Percentiles rank a stretch among this genome's conserved stretches.
phyloP scores from a whole-genome alignment of 441 rosid species.

The Populus tomentosa region DNA sequence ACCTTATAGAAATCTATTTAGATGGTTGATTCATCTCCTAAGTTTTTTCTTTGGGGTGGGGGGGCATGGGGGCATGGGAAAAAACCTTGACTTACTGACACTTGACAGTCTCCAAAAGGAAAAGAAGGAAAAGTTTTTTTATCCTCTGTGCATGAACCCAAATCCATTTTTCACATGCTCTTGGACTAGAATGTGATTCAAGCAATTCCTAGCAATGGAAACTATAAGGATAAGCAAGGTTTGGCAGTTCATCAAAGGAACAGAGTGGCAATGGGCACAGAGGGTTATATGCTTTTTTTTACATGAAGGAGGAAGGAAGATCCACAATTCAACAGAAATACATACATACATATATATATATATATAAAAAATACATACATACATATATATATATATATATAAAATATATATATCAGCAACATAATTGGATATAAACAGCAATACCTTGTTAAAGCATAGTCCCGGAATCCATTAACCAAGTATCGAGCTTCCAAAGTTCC shows the following conservation, averaged over 20 bases:
- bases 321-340: neutral
- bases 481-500: conserved; percentile 89
- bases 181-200: neutral
- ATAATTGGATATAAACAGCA: neutral
- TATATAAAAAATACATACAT: too few relatives aligned
- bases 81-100: neutral
- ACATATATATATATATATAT: neutral
- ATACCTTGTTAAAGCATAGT: conserved; percentile 95
- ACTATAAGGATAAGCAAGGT: neutral
- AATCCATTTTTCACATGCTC: neutral
- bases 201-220: neutral
- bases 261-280: neutral
- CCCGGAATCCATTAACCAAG: conserved; percentile 82
- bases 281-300: neutral
- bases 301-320: neutral
- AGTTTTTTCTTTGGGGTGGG: neutral
- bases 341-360: too few relatives aligned
- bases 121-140: neutral
- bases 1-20: neutral
- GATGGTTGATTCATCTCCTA: neutral
- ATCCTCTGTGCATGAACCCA: neutral
- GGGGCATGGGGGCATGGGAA: neutral
- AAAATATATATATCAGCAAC: neutral
- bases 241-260: neutral
- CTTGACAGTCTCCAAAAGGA: neutral